Evolutionary conservation across 2,329 filamentous ascomycete genomes (phyloP), one percentile per base, ranked within the genome.

Genomic region (Emydomyces testavorans): DNA sequence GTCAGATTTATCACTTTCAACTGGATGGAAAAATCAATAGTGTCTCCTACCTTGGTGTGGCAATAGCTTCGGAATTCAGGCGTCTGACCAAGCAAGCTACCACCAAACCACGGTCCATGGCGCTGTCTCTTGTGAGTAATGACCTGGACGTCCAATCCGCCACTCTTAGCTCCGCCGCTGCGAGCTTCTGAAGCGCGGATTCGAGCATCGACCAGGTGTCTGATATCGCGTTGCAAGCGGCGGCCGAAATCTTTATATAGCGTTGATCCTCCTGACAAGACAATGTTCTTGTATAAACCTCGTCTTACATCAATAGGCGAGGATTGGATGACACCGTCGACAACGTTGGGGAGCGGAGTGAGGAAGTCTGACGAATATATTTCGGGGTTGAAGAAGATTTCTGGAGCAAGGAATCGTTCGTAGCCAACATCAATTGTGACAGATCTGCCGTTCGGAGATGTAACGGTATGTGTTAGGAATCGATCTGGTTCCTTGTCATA

Each of bases 381-480:
- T 71, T 98, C 92, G 24, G 92, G 92, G 70, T 98, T 98, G 79
- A 98, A 98, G 71, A 98, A 98, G 63, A 98, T 98, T 68, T 98
- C 92, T 20, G 93, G 93, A 2, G 92, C 92, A 51, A 98, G 76
- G 76, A 98, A 98, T 28, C 92, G 85, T 68, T 98, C 92, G 70
- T 96, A 98, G 46, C 92, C 92, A 46, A 98, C 85, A 60, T 98
- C 93, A 39, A 98, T 87, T 1, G 74, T 78, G 18, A 90, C 82
- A 58, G 85, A 81, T 57, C 85, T 83, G 53, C 92, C 92, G 58
- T 89, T 90, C 21, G 88, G 83, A 51, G 92, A 82, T 49, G 79
- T 80, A 50, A 95, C 88, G 16, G 83, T 80, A 68, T 98, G 89
- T 71, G 94, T 87, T 59, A 83, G 76, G 71, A 98, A 94, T 40